Percentiles rank a stretch among this genome's conserved stretches.
phyloP scores from a whole-genome alignment of 371 early-diverging fungal species.

The Apophysomyces variabilis region DNA sequence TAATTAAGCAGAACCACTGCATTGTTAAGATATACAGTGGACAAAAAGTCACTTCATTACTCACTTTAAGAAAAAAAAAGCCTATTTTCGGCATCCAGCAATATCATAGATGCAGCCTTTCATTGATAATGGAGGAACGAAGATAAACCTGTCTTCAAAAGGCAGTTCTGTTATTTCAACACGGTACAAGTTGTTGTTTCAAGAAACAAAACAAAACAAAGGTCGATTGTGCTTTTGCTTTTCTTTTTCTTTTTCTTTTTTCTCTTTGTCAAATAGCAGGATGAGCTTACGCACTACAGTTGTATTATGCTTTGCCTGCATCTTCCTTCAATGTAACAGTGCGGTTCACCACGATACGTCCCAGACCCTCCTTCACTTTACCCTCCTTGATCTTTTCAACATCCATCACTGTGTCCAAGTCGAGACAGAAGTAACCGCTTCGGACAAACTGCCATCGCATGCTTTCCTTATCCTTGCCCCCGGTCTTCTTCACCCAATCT shows the following conservation, averaged over 20 bases:
- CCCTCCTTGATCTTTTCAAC: slow-evolving; percentile 43
- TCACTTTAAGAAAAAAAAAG: too few relatives aligned
- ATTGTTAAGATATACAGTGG: too few relatives aligned
- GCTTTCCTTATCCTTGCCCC: slow-evolving; percentile 68
- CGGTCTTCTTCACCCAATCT: slow-evolving; percentile 53
- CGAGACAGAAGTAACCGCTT: slow-evolving; percentile 98
- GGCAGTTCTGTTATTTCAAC: too few relatives aligned
- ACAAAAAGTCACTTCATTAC: too few relatives aligned
- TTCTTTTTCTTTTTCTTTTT: background rate
- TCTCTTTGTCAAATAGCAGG: background rate
- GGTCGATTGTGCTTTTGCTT: background rate
- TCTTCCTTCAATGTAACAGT: slow-evolving; percentile 95
- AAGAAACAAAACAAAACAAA: too few relatives aligned
- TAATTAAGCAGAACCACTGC: too few relatives aligned
- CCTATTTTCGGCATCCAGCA: too few relatives aligned
- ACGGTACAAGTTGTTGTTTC: too few relatives aligned
- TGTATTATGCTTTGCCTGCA: slow-evolving; percentile 62
- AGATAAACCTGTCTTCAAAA: too few relatives aligned
- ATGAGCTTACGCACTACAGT: background rate
- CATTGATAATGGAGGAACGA: too few relatives aligned
- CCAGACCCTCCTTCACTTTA: slow-evolving; percentile 42
- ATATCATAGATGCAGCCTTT: too few relatives aligned
- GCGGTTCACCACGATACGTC: slow-evolving; percentile 80
- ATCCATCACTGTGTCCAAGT: slow-evolving; percentile 81
- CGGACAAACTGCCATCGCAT: slow-evolving; percentile 96